Base-by-base conservation (phyloP, 371 early-diverging fungal species). In the Mucor sp. region DNA sequence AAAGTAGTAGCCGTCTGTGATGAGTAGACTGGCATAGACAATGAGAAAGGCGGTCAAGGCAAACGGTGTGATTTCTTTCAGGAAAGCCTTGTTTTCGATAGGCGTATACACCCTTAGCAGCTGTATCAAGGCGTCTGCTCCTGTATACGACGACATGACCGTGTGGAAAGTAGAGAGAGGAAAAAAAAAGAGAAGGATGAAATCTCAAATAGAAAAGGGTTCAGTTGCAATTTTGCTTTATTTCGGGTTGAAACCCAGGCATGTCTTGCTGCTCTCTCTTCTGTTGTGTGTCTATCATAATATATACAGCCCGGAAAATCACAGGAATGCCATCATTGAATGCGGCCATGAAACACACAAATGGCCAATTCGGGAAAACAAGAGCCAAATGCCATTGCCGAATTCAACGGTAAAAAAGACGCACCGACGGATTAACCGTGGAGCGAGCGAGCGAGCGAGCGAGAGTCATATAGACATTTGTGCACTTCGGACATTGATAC, bases 1-100 rank as follows among this genome's bases (percentile, higher is more conserved):
- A 57, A 69, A 81, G 12, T 59, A 68, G 41, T 72, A 76, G 19
- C 81, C 81, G 39, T 76, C 72, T 5, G 70, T 53, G 15, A 72
- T 25, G 9, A 80, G 69, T 19, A 80, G 32, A 19, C 68, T 14
- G 11, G 78, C 58, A 44, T 75, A 77, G 59, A 75, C 50, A 37
- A 37, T 12, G 2, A 69, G 53, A 9, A 69, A 69, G 8, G 60
- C 19, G 17, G 17, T 19, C 1, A 2, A 32, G 19, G 57, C 33
- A 14, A 57, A 57, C 11, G 57, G 57, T 12, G 57, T 32, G n/a
- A 57, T 19, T 32, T 57, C 57, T 33, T 19, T 32, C 57, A 57
- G 6, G 3, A 57, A 17, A 15, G 33, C 4, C 5, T n/a, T 57
- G 28, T 57, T 33, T 32, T 57, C 57, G 0, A 57, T 32, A 32